Evolutionary conservation across 2,329 filamentous ascomycete species (phyloP).

Genomic region (Beauveria rudraprayagi): DNA sequence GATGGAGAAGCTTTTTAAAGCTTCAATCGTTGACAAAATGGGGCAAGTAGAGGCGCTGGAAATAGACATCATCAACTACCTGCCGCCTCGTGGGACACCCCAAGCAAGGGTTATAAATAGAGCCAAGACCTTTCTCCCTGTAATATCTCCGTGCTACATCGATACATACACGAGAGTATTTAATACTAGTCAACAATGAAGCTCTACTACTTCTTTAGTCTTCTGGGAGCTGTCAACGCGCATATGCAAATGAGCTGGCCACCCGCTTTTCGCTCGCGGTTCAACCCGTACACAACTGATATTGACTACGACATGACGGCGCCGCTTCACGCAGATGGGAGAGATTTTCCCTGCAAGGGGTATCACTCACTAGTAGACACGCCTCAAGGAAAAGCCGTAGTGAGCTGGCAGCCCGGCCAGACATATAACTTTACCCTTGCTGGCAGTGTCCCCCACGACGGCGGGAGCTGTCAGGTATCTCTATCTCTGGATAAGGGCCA

Average conservation of each 20-base stretch:
- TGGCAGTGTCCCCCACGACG: slow-evolving; percentile 56
- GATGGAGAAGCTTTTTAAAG: no score
- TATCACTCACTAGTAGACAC: slow-evolving; percentile 42
- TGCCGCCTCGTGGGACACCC: no score
- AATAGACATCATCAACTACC: no score
- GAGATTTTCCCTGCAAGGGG: slow-evolving; percentile 72
- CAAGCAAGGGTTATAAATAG: no score
- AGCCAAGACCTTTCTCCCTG: no score
- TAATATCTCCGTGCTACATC: no score
- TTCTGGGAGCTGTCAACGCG: no score
- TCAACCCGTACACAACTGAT: slow-evolving; percentile 37
- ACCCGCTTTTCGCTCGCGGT: slow-evolving; percentile 46
- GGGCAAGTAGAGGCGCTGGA: no score
- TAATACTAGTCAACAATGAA: no score
- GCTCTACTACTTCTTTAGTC: no score
- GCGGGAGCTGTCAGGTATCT: slow-evolving; percentile 69
- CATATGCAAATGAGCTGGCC: slow-evolving; percentile 51
- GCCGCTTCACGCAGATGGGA: slow-evolving; percentile 52
- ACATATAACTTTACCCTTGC: slow-evolving; percentile 55
- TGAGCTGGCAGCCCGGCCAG: slow-evolving; percentile 54
- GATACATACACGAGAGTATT: no score
- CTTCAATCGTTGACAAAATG: no score
- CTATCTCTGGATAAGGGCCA: slow-evolving; percentile 64
- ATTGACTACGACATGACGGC: slow-evolving; percentile 66
- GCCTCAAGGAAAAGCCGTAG: slow-evolving; percentile 44